Base-by-base conservation (phyloP, 306 rosid genomes). In the Mucuna pruriens region DNA sequence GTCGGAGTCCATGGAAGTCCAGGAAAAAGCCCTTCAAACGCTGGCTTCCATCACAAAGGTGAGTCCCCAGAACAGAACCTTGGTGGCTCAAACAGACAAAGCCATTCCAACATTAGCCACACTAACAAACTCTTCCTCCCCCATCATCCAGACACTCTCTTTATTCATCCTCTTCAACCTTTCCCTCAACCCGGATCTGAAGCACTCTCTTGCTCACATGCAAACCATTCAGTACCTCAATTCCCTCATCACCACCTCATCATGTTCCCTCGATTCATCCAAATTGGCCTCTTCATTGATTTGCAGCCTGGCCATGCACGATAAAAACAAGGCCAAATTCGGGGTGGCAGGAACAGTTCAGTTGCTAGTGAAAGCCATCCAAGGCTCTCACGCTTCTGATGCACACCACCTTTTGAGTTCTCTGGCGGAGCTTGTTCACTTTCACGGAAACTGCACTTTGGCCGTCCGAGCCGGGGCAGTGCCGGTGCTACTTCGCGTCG, bases 291-390 rank as follows among this genome's bases (percentile, higher is more conserved):
- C 95, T 55, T 91, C 92, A 0, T 42, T 95, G 79, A 71, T 92
- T 13, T 95, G 92, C 63, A 92, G 97, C 33, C 46, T 95, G 67
- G 98, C 97, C 25, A 87, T 95, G 97, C 88, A 81, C 17, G 94
- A 95, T 73, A 95, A 88, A 78, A 95, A 95, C 85, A 91, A 92
- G 81, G 97, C 98, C 84, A 92, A 91, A 66, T 90, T 92, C 40
- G 97, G 97, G 0, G 95, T 92, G 1, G 91, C 97, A 7, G 94
- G 95, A 4, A 95, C 97, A 0, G 79, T 92, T 34, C 91, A 85
- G 36, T 49, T 90, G 45, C 84, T 91, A n/a, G 88, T 91, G 11
- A 84, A 79, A 62, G 90, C 84, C 12, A 63, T 89, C 5, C 71
- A 89, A 1, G 69, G 68, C 6, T 84, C 86, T 25, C 34, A 3